Base-by-base conservation (phyloP, 2,329 filamentous ascomycete species). In the Parafenestella ontariensis region DNA sequence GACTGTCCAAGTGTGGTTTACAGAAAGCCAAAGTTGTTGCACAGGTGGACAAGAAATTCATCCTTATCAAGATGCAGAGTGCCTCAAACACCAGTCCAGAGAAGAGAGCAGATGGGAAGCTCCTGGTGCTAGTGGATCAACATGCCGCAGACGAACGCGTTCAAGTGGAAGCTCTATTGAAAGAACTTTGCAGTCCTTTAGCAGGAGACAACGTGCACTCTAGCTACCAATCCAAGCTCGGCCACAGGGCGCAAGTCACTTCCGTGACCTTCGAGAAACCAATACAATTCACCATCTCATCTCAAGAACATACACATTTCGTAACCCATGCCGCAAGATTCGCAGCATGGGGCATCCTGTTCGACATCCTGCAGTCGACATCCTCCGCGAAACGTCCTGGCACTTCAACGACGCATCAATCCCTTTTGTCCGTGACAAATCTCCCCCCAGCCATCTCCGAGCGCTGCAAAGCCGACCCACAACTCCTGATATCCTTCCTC, bases 91-190 rank as follows among this genome's bases (percentile, higher is more conserved):
- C 33, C 9, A 29, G 10, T 1, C 13, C 2, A n/a, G 31, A 17
- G 10, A 40, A 34, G 7, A n/a, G 57, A 39, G 31, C 39, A 7
- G n/a, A 18, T 7, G 8, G 23, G 13, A 58, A 70, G 2, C 63
- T 87, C 1, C 77, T 98, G 4, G 82, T 96, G 0, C 80, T 97
- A 34, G 83, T 97, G 5, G 95, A 99, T 68, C 95, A 99, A 69
- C 95, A 99, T 71, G 95, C 95, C 0, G 95, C 93, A 3, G 94
- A 97, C 71, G 95, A 99, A 77, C 85, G 95, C 41, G 87, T 90
- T 58, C 87, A 88, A 1, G 84, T 98, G 1, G 95, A 99, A 70
- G 71, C 75, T 0, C 80, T 99, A 1, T 86, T 96, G 71, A 58
- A 69, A 21, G 81, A 85, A 2, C 76, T 90, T 28, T 86, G 82